Percentiles rank a stretch among this genome's conserved stretches.
Conservation (phyloP, 441 rosid genomes). For the Syzygium syzygioides region DNA sequence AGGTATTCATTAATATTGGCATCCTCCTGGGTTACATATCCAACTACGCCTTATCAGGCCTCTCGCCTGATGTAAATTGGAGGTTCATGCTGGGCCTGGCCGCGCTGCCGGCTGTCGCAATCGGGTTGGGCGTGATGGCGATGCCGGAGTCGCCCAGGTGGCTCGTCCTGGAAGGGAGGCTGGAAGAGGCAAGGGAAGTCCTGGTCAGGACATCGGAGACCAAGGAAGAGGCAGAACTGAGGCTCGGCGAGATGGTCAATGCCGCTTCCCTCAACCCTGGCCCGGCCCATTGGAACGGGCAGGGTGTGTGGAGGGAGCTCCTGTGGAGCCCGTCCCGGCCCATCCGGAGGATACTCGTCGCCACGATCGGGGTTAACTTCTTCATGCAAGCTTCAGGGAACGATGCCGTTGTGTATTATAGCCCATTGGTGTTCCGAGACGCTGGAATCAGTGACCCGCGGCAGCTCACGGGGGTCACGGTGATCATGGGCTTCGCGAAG, state of each 20-base stretch:
- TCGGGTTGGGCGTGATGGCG: conserved; percentile 40
- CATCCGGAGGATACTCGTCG: conserved; percentile 31
- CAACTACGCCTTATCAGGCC: conserved; percentile 40
- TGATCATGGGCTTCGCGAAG: conserved; percentile 51
- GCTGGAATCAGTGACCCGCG: conserved; percentile 30
- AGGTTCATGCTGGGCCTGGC: conserved; percentile 65
- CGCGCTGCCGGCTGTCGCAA: conserved; percentile 36
- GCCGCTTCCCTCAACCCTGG: conserved; percentile 10
- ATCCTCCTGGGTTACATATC: conserved; percentile 53
- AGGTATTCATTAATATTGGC: conserved; percentile 60
- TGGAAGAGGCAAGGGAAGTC: conserved; percentile 34
- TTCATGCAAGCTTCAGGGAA: conserved; percentile 68
- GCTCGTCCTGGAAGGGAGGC: conserved; percentile 53
- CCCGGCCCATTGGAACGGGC: conserved; percentile 25
- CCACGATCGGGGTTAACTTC: conserved; percentile 50
- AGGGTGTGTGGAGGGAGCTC: conserved; percentile 47
- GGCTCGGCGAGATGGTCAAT: conserved; percentile 33
- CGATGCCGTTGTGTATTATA: conserved; percentile 53
- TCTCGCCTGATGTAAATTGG: conserved; percentile 38
- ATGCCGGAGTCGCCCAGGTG: conserved; percentile 73
- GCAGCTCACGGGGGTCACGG: conserved; percentile 39
- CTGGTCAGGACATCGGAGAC: conserved; percentile 36
- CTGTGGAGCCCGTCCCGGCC: conserved; percentile 32
- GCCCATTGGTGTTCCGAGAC: conserved; percentile 47
- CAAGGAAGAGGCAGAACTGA: conserved; percentile 36